Conservation (phyloP, 2,329 filamentous ascomycete species). For the Penicillium crustosum region DNA sequence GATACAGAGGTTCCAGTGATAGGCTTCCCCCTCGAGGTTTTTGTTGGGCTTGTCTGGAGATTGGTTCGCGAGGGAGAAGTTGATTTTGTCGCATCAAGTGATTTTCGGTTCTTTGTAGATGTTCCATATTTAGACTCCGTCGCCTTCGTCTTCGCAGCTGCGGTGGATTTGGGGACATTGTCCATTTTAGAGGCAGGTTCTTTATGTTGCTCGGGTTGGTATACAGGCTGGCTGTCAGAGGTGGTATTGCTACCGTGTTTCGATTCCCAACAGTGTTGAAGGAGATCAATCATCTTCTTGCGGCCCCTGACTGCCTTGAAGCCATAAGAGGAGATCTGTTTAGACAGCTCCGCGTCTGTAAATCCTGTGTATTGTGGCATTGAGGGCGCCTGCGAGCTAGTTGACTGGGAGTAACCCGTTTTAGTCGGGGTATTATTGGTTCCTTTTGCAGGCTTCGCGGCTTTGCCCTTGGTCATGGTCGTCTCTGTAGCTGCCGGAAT, state of each 20-base stretch:
- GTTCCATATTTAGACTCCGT: constrained; percentile 10
- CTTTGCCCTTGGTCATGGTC: neutral
- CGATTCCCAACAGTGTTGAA: constrained; percentile 70
- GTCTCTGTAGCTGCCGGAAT: neutral
- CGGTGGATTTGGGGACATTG: neutral
- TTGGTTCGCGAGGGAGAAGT: neutral
- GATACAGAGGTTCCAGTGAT: constrained; percentile 4
- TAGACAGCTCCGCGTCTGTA: constrained; percentile 62
- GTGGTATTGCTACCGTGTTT: constrained; percentile 42
- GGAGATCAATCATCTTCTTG: constrained; percentile 66
- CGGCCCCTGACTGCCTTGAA: constrained; percentile 72
- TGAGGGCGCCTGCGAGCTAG: constrained; percentile 8
- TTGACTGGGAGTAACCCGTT: neutral
- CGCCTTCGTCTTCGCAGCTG: constrained; percentile 10
- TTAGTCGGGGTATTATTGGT: neutral
- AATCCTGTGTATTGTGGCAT: constrained; percentile 62
- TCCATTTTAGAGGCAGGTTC: neutral
- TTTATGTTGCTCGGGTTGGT: neutral
- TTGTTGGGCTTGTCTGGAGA: constrained; percentile 1
- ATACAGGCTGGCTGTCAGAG: neutral
- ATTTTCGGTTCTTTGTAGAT: neutral
- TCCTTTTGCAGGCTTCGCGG: neutral
- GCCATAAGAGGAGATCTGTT: constrained; percentile 63
- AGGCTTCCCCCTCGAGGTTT: neutral
- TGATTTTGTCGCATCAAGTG: neutral